Percentiles rank a stretch among this genome's conserved stretches.
Evolutionary conservation across 192 early-diverging fungal species (phyloP).

Genomic region (Fimicolochytrium jonesii): DNA sequence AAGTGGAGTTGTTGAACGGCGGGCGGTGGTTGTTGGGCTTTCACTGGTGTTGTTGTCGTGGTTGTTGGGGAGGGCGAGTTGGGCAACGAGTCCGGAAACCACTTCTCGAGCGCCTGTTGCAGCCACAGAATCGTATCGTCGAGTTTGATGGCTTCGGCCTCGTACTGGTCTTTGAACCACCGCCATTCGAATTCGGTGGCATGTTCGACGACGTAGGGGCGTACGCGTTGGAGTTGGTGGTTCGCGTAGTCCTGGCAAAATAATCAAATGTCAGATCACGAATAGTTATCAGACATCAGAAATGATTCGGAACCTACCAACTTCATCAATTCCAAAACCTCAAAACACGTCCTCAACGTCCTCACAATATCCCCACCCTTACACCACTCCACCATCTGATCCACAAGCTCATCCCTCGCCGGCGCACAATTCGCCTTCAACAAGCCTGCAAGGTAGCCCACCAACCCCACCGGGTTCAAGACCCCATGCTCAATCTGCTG

Average conservation of each 20-base stretch:
- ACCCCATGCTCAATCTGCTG: slow-evolving; percentile 66
- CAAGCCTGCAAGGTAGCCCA: slow-evolving; percentile 56
- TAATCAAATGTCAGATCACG: background rate
- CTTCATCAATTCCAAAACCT: slow-evolving; percentile 68
- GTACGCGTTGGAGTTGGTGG: slow-evolving; percentile 59
- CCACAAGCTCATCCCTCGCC: slow-evolving; percentile 59
- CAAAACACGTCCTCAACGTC: slow-evolving; percentile 69
- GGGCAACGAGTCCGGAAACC: background rate
- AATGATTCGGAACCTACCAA: slow-evolving; percentile 31
- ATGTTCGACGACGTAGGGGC: slow-evolving; percentile 64
- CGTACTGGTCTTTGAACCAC: slow-evolving; percentile 53
- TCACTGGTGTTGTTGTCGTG: background rate
- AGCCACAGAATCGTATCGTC: slow-evolving; percentile 29
- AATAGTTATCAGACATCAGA: background rate
- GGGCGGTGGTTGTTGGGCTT: background rate
- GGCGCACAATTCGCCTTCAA: slow-evolving; percentile 69
- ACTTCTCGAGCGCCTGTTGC: background rate
- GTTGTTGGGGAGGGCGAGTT: background rate
- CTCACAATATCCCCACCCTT: slow-evolving; percentile 55
- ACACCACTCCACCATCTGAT: slow-evolving; percentile 53
- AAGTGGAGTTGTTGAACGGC: slow-evolving; percentile 22
- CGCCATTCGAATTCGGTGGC: slow-evolving; percentile 66
- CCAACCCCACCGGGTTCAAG: slow-evolving; percentile 53
- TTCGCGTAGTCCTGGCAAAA: slow-evolving; percentile 55
- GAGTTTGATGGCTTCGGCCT: slow-evolving; percentile 14